Conservation (phyloP, 2,329 filamentous ascomycete species). For the Graphilbum ipis-grandicollis region DNA sequence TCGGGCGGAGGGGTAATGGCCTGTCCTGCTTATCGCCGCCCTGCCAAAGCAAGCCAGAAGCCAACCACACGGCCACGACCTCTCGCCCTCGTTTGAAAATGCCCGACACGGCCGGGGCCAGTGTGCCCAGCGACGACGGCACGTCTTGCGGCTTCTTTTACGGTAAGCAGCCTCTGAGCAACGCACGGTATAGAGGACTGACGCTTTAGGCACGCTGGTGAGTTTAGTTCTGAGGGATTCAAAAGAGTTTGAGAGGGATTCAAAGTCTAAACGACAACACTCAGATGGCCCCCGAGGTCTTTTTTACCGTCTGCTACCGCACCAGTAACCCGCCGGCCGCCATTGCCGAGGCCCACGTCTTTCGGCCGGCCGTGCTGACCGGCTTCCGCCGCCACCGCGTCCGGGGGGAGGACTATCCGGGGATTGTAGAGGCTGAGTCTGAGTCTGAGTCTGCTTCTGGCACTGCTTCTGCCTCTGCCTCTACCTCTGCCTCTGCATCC, state of each 20-base stretch:
- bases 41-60: too few species aligned
- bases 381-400: constrained; percentile 58
- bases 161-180: constrained; percentile 20
- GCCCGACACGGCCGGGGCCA: background rate
- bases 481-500: too few species aligned
- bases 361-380: constrained; percentile 60
- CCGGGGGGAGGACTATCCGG: constrained; percentile 59
- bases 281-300: constrained; percentile 69
- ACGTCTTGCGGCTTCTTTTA: constrained; percentile 34
- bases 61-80: too few species aligned
- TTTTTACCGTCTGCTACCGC: constrained; percentile 70
- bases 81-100: too few species aligned
- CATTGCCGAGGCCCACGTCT: constrained; percentile 37
- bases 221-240: background rate
- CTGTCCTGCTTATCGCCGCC: too few species aligned
- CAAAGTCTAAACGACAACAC: background rate
- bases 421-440: too few species aligned
- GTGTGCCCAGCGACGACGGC: background rate
- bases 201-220: constrained; percentile 22
- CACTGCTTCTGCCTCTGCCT: too few species aligned
- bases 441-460: too few species aligned
- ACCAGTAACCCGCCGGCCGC: constrained; percentile 27
- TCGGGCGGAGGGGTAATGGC: too few species aligned
- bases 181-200: too few species aligned
- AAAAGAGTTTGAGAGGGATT: background rate